Percentiles rank a stretch among this genome's conserved stretches.
phyloP scores from a whole-genome alignment of 345 rosid species.

The Orychophragmus violaceus region DNA sequence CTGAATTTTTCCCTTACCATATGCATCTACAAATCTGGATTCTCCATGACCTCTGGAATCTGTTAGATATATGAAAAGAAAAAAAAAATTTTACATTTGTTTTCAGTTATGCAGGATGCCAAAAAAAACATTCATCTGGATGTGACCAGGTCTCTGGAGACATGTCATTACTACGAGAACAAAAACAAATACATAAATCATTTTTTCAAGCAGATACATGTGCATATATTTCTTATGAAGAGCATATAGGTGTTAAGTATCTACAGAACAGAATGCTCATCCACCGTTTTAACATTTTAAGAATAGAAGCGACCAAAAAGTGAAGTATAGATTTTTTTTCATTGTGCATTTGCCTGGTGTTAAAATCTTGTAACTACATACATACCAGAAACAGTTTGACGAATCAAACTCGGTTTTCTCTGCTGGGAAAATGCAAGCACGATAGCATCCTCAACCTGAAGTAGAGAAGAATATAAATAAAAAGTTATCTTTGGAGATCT shows the following conservation, averaged over 20 bases:
- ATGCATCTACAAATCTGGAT: constrained; percentile 70
- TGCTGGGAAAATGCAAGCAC: constrained; percentile 59
- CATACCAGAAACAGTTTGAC: constrained; percentile 50
- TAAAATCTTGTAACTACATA: background rate
- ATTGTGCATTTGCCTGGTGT: no score
- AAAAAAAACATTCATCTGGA: background rate
- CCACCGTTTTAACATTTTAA: background rate
- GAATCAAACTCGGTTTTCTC: constrained; percentile 59
- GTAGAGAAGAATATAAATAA: background rate
- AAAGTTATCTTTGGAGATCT: background rate
- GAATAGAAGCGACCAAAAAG: background rate
- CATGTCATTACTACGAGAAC: background rate
- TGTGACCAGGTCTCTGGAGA: background rate
- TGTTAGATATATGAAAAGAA: constrained; percentile 31
- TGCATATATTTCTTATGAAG: background rate
- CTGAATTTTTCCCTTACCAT: constrained; percentile 57
- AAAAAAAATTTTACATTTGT: background rate
- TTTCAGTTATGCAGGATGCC: background rate
- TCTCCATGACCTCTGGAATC: constrained; percentile 62
- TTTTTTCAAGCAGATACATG: background rate
- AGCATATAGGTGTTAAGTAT: background rate
- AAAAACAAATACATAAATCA: no score
- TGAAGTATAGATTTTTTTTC: background rate
- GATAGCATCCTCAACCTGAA: constrained; percentile 94
- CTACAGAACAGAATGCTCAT: background rate